phyloP scores from a whole-genome alignment of 441 rosid species.

The Codiaeum variegatum region DNA sequence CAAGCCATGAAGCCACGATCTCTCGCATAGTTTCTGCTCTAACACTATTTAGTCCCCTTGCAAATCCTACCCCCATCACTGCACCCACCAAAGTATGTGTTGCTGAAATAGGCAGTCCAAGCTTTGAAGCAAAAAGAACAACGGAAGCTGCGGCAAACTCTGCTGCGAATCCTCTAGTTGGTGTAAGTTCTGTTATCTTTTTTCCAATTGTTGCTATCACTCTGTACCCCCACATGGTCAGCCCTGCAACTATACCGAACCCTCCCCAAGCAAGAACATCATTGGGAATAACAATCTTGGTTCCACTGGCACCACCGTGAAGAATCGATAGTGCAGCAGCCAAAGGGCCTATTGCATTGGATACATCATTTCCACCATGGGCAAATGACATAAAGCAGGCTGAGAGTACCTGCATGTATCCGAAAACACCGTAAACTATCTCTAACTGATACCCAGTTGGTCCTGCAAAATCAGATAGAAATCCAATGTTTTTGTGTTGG shows the following conservation, averaged over 20 bases:
- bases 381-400: conserved; percentile 99
- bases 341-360: conserved; percentile 96
- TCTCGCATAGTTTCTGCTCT: conserved; percentile 87
- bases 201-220: conserved; percentile 98
- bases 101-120: conserved; percentile 90
- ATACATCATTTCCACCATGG: conserved; percentile 96
- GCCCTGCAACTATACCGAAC: conserved; percentile 92
- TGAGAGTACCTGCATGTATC: conserved; percentile 94
- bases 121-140: conserved; percentile 81
- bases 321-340: conserved; percentile 91
- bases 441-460: conserved; percentile 94
- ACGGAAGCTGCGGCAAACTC: conserved; percentile 97
- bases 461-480: conserved; percentile 87
- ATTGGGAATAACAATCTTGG: conserved; percentile 62
- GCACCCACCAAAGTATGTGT: conserved; percentile 98
- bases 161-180: conserved; percentile 95
- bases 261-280: conserved; percentile 99
- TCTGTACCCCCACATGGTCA: conserved; percentile 90
- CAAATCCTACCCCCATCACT: conserved; percentile 98
- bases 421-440: conserved; percentile 89
- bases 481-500: conserved; percentile 51
- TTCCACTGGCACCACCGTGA: conserved; percentile 57
- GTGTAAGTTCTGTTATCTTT: conserved; percentile 95
- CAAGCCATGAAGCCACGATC: conserved; percentile 88
- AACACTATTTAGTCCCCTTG: conserved; percentile 86